Evolutionary conservation across 331 rosid species (phyloP).

Genomic region (Dryas integrifolia): DNA sequence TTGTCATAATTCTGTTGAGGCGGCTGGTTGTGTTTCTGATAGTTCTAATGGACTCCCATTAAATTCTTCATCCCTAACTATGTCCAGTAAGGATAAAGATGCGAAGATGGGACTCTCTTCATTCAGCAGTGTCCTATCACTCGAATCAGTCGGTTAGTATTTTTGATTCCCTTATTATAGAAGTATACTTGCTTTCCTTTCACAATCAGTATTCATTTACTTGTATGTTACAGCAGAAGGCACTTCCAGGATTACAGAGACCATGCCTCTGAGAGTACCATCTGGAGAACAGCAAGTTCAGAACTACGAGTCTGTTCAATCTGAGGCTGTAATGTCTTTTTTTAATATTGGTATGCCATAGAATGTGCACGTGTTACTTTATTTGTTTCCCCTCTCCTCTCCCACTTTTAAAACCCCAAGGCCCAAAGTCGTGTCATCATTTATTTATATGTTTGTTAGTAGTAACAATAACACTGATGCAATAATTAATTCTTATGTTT

Average conservation of each 20-base stretch:
- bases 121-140: conserved; percentile 29
- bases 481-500: background rate
- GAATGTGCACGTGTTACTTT: background rate
- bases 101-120: conserved; percentile 27
- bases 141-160: conserved; percentile 53
- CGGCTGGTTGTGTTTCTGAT: conserved; percentile 25
- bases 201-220: conserved; percentile 20
- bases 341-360: conserved; percentile 20
- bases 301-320: conserved; percentile 27
- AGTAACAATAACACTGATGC: background rate
- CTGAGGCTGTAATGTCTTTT: conserved; percentile 22
- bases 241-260: conserved; percentile 25
- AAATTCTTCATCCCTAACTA: conserved; percentile 20
- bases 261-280: conserved; percentile 27
- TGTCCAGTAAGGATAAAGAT: conserved; percentile 30
- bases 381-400: background rate
- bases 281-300: conserved; percentile 24
- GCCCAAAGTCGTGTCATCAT: background rate
- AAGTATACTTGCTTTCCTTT: conserved; percentile 12
- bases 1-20: conserved; percentile 29
- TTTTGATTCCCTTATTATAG: conserved; percentile 10
- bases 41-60: conserved; percentile 21
- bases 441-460: background rate
- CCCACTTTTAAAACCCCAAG: background rate
- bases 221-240: conserved; percentile 27